These are phyloP conservation scores for Linnemannia schmuckeri DNA, from an alignment of 192 early-diverging fungal genomes.

Conservation along the genomic window DNA sequence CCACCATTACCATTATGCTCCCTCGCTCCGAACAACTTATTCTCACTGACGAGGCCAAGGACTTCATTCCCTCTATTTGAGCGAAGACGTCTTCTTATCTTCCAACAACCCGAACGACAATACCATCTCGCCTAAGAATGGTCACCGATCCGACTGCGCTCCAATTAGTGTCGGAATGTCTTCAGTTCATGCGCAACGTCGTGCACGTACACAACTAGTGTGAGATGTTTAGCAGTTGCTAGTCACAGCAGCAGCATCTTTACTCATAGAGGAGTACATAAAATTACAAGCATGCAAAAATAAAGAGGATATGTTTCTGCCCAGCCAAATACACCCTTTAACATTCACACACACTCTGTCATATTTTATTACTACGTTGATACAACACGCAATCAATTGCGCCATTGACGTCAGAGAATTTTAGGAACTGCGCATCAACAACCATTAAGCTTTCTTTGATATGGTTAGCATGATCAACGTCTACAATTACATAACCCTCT, in stretches of 20 bases:
- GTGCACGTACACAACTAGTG: no score
- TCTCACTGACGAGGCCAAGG: background rate
- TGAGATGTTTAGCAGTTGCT: no score
- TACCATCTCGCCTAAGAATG: background rate
- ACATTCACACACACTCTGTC: no score
- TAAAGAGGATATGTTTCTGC: no score
- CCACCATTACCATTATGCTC: background rate
- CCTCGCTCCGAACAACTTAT: background rate
- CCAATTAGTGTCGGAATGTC: background rate
- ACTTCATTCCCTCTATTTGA: background rate
- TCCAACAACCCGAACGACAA: background rate
- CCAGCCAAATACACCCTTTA: no score
- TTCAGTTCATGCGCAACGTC: background rate
- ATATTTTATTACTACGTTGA: no score
- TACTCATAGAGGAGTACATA: no score
- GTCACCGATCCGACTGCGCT: background rate
- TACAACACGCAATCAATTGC: background rate
- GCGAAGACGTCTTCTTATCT: constrained; percentile 8
- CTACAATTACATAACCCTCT: no score
- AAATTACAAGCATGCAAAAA: no score
- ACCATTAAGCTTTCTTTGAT: background rate
- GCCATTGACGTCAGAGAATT: background rate
- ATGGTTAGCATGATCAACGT: no score
- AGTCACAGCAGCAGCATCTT: no score
- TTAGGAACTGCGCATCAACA: background rate